Conservation (phyloP, 192 early-diverging fungal genomes). For the Umbelopsis ramanniana region DNA sequence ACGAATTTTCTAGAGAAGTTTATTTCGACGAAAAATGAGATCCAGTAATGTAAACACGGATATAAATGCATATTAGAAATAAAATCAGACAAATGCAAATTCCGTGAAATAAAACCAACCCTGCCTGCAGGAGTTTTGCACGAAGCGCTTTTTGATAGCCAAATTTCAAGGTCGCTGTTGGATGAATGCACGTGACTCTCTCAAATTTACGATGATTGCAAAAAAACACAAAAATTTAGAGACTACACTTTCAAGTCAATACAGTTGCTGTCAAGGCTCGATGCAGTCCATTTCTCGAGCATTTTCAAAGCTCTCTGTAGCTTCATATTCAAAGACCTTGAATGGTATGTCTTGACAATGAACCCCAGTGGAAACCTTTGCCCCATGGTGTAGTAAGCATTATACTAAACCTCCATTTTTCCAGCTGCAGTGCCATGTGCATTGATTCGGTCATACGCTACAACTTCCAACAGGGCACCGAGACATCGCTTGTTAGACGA, state of each 20-base stretch:
- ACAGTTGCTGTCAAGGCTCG: not conserved
- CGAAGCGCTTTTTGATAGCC: too few species aligned
- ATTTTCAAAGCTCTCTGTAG: conserved; percentile 16
- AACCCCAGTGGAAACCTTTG: not conserved
- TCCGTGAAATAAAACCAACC: too few species aligned
- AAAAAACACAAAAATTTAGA: conserved; percentile 19
- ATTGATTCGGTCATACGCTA: conserved; percentile 31
- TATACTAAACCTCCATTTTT: not conserved
- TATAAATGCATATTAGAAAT: too few species aligned
- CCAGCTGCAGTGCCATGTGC: conserved; percentile 18
- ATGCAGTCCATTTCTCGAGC: conserved; percentile 19
- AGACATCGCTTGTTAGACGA: conserved; percentile 22
- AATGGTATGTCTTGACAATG: not conserved
- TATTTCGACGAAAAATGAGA: too few species aligned
- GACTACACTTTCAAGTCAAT: not conserved
- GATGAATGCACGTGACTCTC: not conserved
- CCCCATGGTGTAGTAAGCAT: not conserved
- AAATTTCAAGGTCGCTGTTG: too few species aligned
- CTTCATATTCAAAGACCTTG: not conserved
- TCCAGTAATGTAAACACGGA: too few species aligned
- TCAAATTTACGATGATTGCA: not conserved
- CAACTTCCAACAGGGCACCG: conserved; percentile 6
- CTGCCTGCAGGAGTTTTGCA: too few species aligned
- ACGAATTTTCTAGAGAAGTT: too few species aligned
- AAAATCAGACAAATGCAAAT: too few species aligned